phyloP scores from a whole-genome alignment of 805 yeast species.

The Yarrowia sp. region DNA sequence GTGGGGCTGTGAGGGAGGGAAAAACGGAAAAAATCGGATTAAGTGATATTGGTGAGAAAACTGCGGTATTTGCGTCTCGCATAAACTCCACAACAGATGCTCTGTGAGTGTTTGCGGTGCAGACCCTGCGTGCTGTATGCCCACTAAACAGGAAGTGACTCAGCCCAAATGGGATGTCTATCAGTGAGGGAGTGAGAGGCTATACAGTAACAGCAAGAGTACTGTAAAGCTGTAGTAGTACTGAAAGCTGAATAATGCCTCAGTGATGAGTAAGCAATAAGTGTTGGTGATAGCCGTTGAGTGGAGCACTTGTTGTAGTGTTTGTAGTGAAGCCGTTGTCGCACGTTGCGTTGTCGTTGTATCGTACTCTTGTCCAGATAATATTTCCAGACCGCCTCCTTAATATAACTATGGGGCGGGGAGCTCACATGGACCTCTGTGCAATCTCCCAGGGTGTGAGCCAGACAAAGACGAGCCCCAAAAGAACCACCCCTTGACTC shows the following conservation, averaged over 20 bases:
- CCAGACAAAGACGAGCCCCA: not conserved
- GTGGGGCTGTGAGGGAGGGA: too few relatives aligned
- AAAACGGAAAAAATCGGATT: too few relatives aligned
- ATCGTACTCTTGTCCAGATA: not conserved
- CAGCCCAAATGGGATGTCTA: not conserved
- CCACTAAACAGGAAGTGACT: slow-evolving; percentile 10
- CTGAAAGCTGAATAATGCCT: too few relatives aligned
- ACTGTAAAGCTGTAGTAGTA: too few relatives aligned
- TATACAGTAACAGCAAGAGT: too few relatives aligned
- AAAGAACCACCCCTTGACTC: not conserved
- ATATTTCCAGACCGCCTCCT: not conserved
- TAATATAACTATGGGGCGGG: not conserved
- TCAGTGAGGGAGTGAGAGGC: not conserved
- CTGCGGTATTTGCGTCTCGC: too few relatives aligned
- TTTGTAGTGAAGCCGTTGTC: not conserved
- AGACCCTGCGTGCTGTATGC: slow-evolving; percentile 13
- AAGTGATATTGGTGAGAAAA: too few relatives aligned
- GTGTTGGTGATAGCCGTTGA: not conserved
- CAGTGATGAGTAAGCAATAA: too few relatives aligned
- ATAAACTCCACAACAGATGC: not conserved
- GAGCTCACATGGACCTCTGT: not conserved
- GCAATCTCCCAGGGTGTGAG: not conserved
- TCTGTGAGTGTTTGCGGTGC: not conserved
- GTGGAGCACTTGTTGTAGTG: not conserved
- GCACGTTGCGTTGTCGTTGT: not conserved